Conservation (phyloP, 768 basidiomycete genomes). For the Termitomyces eurrhizus region DNA sequence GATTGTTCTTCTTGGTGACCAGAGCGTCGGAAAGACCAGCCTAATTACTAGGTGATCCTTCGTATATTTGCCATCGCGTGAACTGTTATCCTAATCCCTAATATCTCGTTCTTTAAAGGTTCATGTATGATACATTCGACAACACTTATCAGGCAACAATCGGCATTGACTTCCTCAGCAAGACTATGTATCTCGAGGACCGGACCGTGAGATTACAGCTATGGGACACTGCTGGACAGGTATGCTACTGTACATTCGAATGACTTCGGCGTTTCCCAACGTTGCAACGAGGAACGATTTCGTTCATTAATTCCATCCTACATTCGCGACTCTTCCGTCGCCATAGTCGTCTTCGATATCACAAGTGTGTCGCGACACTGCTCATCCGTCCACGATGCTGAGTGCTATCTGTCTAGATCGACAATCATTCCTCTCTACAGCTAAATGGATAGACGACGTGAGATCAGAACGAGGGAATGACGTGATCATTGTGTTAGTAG, state of each 20-base stretch:
- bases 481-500: conserved; percentile 96
- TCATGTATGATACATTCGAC: conserved; percentile 99
- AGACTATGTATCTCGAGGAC: conserved; percentile 99
- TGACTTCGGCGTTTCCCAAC: conserved; percentile 3
- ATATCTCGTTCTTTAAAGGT: conserved; percentile 38
- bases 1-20: conserved; percentile 94
- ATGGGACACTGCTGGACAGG: conserved; percentile 98
- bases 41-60: conserved; percentile 83
- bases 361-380: conserved; percentile 64
- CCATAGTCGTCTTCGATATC: conserved; percentile 98
- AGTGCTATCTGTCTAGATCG: conserved; percentile 55
- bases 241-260: conserved; percentile 20
- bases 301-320: conserved; percentile 97
- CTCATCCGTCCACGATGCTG: conserved; percentile 3
- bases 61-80: conserved; percentile 6
- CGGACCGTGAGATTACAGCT: conserved; percentile 95
- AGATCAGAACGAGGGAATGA: conserved; percentile 96
- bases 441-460: conserved; percentile 99
- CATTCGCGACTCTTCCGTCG: conserved; percentile 97
- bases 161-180: conserved; percentile 98
- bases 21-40: conserved; percentile 98
- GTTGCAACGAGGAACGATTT: conserved; percentile 77
- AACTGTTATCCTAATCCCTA: conserved; percentile 5
- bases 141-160: conserved; percentile 98
- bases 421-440: conserved; percentile 95